Evolutionary conservation across 2,329 filamentous ascomycete genomes (phyloP), one percentile per base, ranked within the genome.

Genomic region (Microcyclosporella mali): DNA sequence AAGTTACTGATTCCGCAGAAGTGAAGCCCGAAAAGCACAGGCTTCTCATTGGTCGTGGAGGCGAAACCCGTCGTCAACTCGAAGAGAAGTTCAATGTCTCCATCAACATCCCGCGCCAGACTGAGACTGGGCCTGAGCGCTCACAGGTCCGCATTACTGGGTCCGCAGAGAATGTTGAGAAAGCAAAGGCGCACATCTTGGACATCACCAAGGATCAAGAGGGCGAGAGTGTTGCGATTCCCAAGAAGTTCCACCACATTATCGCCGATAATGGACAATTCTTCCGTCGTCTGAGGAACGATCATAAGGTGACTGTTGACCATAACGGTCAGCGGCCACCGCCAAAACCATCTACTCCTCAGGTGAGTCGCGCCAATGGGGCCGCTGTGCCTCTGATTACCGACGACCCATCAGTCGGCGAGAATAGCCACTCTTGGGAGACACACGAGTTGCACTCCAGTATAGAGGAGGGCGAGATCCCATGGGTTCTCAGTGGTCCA

Each of bases 11-110:
- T 57, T 74, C 75, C 12, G 62, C 95, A 18, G 88, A 95, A 27
- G 82, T 98, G 28, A 85, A 89, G 12, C 81, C 83, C 10, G 85
- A 92, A 56, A 94, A 95, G 73, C 94, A 98, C 66, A 78, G 89
- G 41, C 76, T 86, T 7, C 75, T 98, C 17, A 97, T 98, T 60
- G 92, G 92, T 32, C 87, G 88, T 43, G 88, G 88, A 50, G 92
- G 94, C 51, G 88, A 95, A 54, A 82, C 81, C 37, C 85, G 94
- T 65, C 85, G 86, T 51, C 78, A 84, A 51, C 76, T 98, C 18
- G 92, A 98, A 71, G 76, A 82, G 29, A 79, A 89, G 61, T 94
- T 95, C 70, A 82, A 79, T 43, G 83, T 98, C 40, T 81, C 82
- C 6, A 79, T 98, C 50, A 90, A 97, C 59, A 85, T 98, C 47